Evolutionary conservation across 495 filamentous ascomycete species (phyloP).

Genomic region (Hypoxylon lenormandii): DNA sequence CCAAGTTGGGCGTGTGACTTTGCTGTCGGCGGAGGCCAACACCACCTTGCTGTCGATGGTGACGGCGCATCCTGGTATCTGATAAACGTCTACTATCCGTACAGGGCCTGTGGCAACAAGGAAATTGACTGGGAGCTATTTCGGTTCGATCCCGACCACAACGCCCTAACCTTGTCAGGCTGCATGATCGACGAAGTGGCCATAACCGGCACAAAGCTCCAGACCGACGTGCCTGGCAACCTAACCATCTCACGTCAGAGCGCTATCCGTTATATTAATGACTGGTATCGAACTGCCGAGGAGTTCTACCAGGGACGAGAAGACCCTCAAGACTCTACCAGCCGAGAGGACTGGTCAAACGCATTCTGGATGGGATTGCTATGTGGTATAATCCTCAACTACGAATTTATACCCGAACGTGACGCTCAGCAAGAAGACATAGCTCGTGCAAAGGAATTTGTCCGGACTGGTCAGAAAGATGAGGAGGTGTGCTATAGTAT

Average conservation of each 20-base stretch:
- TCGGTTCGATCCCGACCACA: background rate
- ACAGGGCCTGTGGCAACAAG: background rate
- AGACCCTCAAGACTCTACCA: background rate
- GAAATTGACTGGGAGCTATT: background rate
- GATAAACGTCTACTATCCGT: background rate
- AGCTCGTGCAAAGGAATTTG: background rate
- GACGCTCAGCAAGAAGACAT: background rate
- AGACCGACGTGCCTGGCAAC: background rate
- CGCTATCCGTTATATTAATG: background rate
- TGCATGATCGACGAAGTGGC: background rate
- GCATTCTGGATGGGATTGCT: slow-evolving; percentile 11
- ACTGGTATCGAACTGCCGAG: slow-evolving; percentile 2
- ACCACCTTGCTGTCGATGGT: background rate
- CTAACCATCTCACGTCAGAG: background rate
- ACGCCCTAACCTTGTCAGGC: background rate
- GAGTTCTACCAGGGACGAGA: slow-evolving; percentile 1
- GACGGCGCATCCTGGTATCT: background rate
- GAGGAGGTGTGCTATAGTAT: background rate
- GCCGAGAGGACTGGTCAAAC: background rate
- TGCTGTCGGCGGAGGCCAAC: background rate
- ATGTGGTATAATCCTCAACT: background rate
- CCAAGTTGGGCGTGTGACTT: slow-evolving; percentile 1
- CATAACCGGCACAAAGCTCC: background rate
- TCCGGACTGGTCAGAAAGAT: background rate
- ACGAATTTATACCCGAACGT: background rate